Conservation (phyloP, 2,329 filamentous ascomycete genomes). For the Leptodontidium sp. region DNA sequence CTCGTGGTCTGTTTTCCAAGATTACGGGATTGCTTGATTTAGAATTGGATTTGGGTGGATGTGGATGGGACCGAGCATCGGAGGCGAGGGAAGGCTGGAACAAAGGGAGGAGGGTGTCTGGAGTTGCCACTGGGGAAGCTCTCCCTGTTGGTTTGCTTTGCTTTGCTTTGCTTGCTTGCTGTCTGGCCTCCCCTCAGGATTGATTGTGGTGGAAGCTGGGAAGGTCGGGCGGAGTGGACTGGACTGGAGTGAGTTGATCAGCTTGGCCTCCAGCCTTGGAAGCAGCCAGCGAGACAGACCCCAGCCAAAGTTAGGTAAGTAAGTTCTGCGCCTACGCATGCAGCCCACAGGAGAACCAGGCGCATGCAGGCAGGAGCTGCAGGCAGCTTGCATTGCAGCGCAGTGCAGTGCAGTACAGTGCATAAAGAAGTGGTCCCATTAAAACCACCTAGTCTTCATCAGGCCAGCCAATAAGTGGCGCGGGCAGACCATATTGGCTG, state of each 20-base stretch:
- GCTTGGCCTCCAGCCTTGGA: not conserved
- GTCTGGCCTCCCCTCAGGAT: too few species aligned
- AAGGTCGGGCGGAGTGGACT: too few species aligned
- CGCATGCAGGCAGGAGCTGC: not conserved
- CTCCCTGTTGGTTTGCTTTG: not conserved
- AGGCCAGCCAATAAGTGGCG: slow-evolving; percentile 19
- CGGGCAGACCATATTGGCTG: not conserved
- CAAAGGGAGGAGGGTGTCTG: not conserved
- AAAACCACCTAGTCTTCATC: not conserved
- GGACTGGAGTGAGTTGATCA: too few species aligned
- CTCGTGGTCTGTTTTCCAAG: slow-evolving; percentile 31
- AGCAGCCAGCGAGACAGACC: not conserved
- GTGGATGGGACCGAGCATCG: slow-evolving; percentile 2
- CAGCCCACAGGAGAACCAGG: slow-evolving; percentile 15
- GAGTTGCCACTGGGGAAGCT: not conserved
- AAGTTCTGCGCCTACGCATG: slow-evolving; percentile 12
- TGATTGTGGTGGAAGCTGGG: too few species aligned
- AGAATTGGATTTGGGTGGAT: not conserved
- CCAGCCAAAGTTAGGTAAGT: not conserved
- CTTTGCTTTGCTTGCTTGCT: not conserved
- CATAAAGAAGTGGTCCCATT: slow-evolving; percentile 2
- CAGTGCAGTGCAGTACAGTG: not conserved
- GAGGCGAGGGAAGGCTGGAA: not conserved
- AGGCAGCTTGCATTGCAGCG: not conserved
- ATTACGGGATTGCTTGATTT: slow-evolving; percentile 26